Percentiles rank a stretch among this genome's conserved stretches.
phyloP scores from a whole-genome alignment of 2,329 filamentous ascomycete species.

The Metarhizium album region DNA sequence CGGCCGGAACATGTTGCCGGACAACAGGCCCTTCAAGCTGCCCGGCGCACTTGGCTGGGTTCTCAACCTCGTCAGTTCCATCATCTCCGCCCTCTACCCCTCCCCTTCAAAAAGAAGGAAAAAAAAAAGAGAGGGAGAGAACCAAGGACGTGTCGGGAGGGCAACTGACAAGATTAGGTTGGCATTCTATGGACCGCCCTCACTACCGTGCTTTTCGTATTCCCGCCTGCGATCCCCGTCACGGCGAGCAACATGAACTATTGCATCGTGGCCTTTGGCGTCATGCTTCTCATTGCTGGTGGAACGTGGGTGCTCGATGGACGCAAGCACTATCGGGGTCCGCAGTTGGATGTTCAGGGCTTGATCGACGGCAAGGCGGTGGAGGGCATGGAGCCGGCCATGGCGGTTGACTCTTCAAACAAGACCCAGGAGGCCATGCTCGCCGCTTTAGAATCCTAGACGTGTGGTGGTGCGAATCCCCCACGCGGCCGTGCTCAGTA shows the following conservation, averaged over 20 bases:
- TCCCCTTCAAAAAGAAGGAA: no score
- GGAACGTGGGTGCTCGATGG: constrained; percentile 38
- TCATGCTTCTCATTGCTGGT: constrained; percentile 33
- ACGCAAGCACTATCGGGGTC: constrained; percentile 34
- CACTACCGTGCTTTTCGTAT: constrained; percentile 67
- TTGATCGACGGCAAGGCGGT: constrained; percentile 3
- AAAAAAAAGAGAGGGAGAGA: no score
- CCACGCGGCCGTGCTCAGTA: no score
- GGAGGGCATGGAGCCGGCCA: constrained; percentile 5
- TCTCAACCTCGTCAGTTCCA: constrained; percentile 15
- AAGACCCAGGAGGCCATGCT: constrained; percentile 1
- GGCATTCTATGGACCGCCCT: constrained; percentile 56
- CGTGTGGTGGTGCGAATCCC: no score
- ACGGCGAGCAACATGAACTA: constrained; percentile 59
- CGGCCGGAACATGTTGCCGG: constrained; percentile 55
- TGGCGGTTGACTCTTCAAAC: neutral
- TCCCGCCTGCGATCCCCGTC: constrained; percentile 57
- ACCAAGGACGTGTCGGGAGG: no score
- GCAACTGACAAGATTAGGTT: constrained; percentile 7
- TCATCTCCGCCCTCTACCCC: no score
- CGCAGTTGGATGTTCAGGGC: constrained; percentile 13
- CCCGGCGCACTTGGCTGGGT: constrained; percentile 25
- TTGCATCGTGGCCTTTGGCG: constrained; percentile 35
- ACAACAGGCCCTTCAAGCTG: constrained; percentile 27
- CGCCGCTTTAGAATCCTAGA: neutral